phyloP scores from a whole-genome alignment of 345 rosid genomes.

The Populus ilicifolia region DNA sequence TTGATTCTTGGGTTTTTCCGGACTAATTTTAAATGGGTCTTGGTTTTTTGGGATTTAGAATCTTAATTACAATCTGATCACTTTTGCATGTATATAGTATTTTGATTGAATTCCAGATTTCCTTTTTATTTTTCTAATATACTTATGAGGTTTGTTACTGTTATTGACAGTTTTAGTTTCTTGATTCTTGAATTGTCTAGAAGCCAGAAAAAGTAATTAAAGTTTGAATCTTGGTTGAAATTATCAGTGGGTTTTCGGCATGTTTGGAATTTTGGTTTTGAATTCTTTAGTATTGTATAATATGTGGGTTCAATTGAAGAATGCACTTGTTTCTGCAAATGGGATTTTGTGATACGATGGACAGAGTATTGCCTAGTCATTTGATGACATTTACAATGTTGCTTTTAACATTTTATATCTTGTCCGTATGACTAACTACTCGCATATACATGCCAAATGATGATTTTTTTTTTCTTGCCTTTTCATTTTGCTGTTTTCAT shows the following conservation, averaged over 20 bases:
- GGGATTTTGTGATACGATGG: background rate
- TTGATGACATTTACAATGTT: background rate
- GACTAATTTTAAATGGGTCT: slow-evolving; percentile 1
- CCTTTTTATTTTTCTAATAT: background rate
- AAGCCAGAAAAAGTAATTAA: background rate
- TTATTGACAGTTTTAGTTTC: background rate
- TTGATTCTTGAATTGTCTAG: background rate
- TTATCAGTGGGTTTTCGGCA: background rate
- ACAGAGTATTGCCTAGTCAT: background rate
- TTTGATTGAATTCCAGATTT: background rate
- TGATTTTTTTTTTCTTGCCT: background rate
- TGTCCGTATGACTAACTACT: background rate
- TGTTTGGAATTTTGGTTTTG: background rate
- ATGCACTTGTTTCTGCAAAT: background rate
- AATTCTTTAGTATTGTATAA: background rate
- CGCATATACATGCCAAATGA: background rate
- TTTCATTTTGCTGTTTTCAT: background rate
- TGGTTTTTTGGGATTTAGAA: background rate
- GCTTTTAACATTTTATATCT: background rate
- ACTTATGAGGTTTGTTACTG: background rate
- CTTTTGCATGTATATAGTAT: background rate
- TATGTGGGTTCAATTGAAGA: background rate
- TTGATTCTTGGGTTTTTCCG: background rate
- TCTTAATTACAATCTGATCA: background rate
- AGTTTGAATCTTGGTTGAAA: background rate